phyloP scores from a whole-genome alignment of 371 early-diverging fungal genomes.

The Circinella umbellata region DNA sequence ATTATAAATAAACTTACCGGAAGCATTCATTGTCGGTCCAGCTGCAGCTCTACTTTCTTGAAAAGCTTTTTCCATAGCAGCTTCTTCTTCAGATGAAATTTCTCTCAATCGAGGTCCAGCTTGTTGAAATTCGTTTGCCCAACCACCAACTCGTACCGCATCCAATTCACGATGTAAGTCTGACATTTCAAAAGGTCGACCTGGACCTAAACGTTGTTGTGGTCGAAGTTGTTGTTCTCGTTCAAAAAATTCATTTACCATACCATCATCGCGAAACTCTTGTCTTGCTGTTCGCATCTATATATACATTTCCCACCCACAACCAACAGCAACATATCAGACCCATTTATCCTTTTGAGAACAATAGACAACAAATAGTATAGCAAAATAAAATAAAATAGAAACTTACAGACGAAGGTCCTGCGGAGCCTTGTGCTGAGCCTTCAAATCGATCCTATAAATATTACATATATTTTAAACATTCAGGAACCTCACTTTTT shows the following conservation, averaged over 20 bases:
- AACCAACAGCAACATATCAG: neutral
- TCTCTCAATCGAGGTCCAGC: slow-evolving; percentile 60
- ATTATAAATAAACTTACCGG: slow-evolving; percentile 24
- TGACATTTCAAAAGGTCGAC: slow-evolving; percentile 53
- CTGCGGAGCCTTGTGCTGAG: slow-evolving; percentile 33
- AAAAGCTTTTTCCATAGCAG: slow-evolving; percentile 66
- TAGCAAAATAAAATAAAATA: neutral
- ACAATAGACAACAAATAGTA: no score
- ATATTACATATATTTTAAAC: neutral
- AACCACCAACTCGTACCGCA: slow-evolving; percentile 49
- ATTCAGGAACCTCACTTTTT: neutral
- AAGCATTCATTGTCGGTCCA: slow-evolving; percentile 33
- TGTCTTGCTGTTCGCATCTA: slow-evolving; percentile 28
- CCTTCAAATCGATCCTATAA: slow-evolving; percentile 47
- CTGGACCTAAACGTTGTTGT: slow-evolving; percentile 13
- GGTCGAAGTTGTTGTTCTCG: slow-evolving; percentile 44
- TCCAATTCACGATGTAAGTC: slow-evolving; percentile 59
- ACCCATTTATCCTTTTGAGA: no score
- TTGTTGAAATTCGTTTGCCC: slow-evolving; percentile 62
- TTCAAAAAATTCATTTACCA: slow-evolving; percentile 66
- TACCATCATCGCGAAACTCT: slow-evolving; percentile 36
- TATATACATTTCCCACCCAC: slow-evolving; percentile 7
- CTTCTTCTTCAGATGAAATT: slow-evolving; percentile 60
- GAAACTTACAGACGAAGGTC: slow-evolving; percentile 40
- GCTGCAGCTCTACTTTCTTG: slow-evolving; percentile 48